phyloP scores from a whole-genome alignment of 2,329 filamentous ascomycete genomes.

The Botrytis elliptica region DNA sequence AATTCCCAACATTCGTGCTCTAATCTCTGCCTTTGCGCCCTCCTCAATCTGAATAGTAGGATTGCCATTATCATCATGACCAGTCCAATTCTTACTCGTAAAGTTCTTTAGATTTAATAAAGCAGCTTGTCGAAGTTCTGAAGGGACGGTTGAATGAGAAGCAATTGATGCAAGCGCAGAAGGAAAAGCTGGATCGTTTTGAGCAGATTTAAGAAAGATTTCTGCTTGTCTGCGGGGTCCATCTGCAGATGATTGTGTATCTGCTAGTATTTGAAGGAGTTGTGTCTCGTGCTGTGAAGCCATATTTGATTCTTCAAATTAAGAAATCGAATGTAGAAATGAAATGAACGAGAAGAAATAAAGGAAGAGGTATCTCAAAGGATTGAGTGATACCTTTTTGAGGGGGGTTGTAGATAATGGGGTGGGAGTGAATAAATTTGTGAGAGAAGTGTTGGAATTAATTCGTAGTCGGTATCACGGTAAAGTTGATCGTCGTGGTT shows the following conservation, averaged over 20 bases:
- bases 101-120: constrained; percentile 78
- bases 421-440: background rate
- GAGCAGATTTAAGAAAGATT: constrained; percentile 47
- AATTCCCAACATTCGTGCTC: constrained; percentile 72
- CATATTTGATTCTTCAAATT: constrained; percentile 24
- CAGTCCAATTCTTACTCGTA: constrained; percentile 81
- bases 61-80: constrained; percentile 61
- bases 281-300: constrained; percentile 77
- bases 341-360: background rate
- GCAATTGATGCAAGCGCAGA: constrained; percentile 78
- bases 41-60: constrained; percentile 64
- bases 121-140: constrained; percentile 78
- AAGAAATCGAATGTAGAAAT: background rate
- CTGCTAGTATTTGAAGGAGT: constrained; percentile 81
- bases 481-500: background rate
- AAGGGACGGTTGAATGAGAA: constrained; percentile 68
- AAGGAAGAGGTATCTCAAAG: background rate
- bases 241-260: constrained; percentile 77
- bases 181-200: constrained; percentile 66
- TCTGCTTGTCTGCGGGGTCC: constrained; percentile 83
- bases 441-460: background rate
- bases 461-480: background rate
- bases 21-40: constrained; percentile 69
- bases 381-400: background rate
- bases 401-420: background rate